Base-by-base conservation (phyloP, 805 yeast species). In the Wickerhamiella domercqiae region DNA sequence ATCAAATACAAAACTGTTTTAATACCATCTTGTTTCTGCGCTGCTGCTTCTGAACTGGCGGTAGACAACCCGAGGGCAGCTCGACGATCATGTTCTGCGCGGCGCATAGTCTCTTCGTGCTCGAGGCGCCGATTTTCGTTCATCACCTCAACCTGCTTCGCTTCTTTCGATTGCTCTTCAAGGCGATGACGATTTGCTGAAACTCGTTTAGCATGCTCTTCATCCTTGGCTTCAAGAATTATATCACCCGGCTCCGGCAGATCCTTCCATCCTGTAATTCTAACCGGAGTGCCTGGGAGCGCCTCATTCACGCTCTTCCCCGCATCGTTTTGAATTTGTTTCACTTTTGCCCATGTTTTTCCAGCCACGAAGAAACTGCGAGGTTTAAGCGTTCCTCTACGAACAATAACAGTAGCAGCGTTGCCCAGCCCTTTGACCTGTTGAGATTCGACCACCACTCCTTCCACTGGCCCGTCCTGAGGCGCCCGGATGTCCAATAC, bases 191-290 rank as follows among this genome's bases (percentile, higher is more conserved):
- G 67, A 49, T 78, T 78, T 5, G 67, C 66, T 3, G 75, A 66
- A 5, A 78, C 94, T 45, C 73, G 71, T 50, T 82, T 83, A 5
- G 94, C 94, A 25, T 64, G 56, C 11, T 71, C 63, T 53, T 86
- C 96, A 49, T 60, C 71, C 43, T 70, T 70, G 9, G 90, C 93
- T 53, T 83, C 78, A 4, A 87, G 53, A 1, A 81, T 73, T 45
- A 71, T 71, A 44, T 83, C 94, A 7, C 98, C 98, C 7, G 94
- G 90, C 37, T 72, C 80, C 0, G 97, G 97, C 26, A 86, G 60
- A 25, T 75, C 86, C 53, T 79, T 84, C 98, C 98, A 90, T 1
- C 98, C 98, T 54, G 81, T 68, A 5, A 90, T 66, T 50, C 83
- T 93, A 1, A 82, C 93, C 0, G 97, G 95, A 6, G 79, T 75